Evolutionary conservation across 306 rosid species (phyloP), one percentile per base, ranked within the genome.

Genomic region (Cicer judaicum): DNA sequence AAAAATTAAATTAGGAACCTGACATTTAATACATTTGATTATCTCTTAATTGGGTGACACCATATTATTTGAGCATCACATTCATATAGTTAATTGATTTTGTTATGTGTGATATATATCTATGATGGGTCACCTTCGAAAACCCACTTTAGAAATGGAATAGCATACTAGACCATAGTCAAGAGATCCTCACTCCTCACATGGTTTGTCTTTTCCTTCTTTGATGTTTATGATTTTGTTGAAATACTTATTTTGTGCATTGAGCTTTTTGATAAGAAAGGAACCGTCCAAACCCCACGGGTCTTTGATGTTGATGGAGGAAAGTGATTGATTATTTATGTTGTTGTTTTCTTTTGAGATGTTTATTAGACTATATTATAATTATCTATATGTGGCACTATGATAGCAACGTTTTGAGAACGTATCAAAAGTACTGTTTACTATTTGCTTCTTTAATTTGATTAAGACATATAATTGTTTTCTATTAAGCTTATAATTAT

Each of bases 361-460:
- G 43, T 79, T 63, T 59, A 29, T 71, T 64, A 12, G 70, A 54
- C 21, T 52, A 14, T 52, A 46, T 55, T 10, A 50, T 68, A 79
- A 13, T 63, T 77, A 72, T 47, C 68, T 24, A 29, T 82, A 80
- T 66, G 69, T 46, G 67, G 72, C 81, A 75, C 81, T 46, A 41
- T 70, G 89, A 90, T 80, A 89, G 89, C 86, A 67, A 87, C 92
- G 46, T 84, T 84, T 72, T 72, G 83, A 55, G 18, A 73, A 76
- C 81, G 56, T 29, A 85, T 83, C 70, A 72, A 62, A 73, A 72
- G 14, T 18, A 42, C 65, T 70, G 13, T 57, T 62, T 49, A 55
- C 46, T 76, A 21, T 54, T 64, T 64, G n/a, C 13, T 50, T 36
- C 68, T 47, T 57, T 57, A 52, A 18, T 72, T 72, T 68, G 50